Evolutionary conservation across 1,139 yeast genomes (phyloP), one percentile per base, ranked within the genome.

Genomic region (Taiozyma sp.): DNA sequence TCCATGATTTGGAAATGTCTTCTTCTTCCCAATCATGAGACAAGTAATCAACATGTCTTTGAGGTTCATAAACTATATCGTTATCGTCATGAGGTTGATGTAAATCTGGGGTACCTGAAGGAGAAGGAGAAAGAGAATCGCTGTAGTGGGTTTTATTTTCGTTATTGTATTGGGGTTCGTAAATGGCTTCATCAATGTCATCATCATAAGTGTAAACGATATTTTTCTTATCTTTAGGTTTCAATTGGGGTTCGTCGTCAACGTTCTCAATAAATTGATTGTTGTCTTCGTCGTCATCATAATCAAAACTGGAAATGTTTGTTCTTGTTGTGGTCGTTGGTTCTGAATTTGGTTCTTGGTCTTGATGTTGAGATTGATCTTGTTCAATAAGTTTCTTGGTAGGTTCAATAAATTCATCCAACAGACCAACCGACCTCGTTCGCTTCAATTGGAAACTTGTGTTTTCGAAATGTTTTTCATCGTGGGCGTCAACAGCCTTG

Each of bases 21-120:
- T 84, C 74, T 58, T 92, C 98, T 62, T 90, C 90, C 99, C 99
- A 93, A 65, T 93, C 80, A 66, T 93, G 97, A 6, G 97, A 88
- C 45, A 93, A 76, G 68, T 93, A 93, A 71, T 93, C 99, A 16
- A 93, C 99, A 65, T 92, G 97, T 49, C 85, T 79, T 46, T 87
- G 80, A 7, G 98, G 97, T 63, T 88, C 96, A 57, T 81, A 80
- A 49, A 80, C 80, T 40, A 92, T 76, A 61, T 87, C 96, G 30
- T 84, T 81, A 69, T 93, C 99, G 69, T 93, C 99, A 62, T 87
- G 91, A 16, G 90, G 88, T 34, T 70, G 64, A 39, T 70, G 57
- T 19, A 62, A 67, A 48, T 66, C 71, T 12, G 70, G 68, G 6
- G 71, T 64, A 34, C 68, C 73, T 1, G 78, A 73, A 3, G 70